phyloP scores from a whole-genome alignment of 1,139 yeast species.

The Suhomyces taliae region DNA sequence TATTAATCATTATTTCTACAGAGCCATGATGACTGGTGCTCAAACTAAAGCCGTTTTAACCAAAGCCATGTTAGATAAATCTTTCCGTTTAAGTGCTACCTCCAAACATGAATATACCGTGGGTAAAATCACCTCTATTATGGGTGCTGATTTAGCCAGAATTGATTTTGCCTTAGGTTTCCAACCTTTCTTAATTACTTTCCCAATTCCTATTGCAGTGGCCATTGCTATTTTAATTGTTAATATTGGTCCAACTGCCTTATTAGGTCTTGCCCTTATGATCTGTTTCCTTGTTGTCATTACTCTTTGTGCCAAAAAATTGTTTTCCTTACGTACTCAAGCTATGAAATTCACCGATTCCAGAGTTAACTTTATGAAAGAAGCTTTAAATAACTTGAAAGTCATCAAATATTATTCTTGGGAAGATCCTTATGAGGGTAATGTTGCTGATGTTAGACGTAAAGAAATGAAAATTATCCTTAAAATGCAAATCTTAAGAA shows the following conservation, averaged over 20 bases:
- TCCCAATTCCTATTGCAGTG: conserved; percentile 61
- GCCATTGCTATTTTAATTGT: conserved; percentile 64
- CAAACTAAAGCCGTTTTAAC: conserved; percentile 37
- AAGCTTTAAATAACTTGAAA: conserved; percentile 62
- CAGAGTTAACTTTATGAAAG: conserved; percentile 62
- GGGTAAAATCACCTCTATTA: conserved; percentile 47
- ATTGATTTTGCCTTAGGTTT: conserved; percentile 75
- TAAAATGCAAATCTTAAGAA: conserved; percentile 55
- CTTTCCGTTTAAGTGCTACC: conserved; percentile 30
- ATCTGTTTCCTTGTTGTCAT: conserved; percentile 41
- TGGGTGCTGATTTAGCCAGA: conserved; percentile 79
- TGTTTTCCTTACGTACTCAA: conserved; percentile 42
- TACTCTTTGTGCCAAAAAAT: conserved; percentile 30
- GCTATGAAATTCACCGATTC: conserved; percentile 55
- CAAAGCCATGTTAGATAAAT: conserved; percentile 32
- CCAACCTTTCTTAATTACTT: conserved; percentile 62
- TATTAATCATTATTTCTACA: conserved; percentile 63
- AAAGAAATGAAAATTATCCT: conserved; percentile 51
- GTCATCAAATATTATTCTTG: conserved; percentile 68
- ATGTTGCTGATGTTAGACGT: conserved; percentile 46
- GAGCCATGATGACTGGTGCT: conserved; percentile 50
- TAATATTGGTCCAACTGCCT: conserved; percentile 72
- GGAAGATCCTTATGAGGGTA: conserved; percentile 60
- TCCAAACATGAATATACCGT: conserved; percentile 30
- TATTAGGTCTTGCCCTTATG: conserved; percentile 57